phyloP scores from a whole-genome alignment of 2,329 filamentous ascomycete genomes.

The Scedosporium minutisporum region DNA sequence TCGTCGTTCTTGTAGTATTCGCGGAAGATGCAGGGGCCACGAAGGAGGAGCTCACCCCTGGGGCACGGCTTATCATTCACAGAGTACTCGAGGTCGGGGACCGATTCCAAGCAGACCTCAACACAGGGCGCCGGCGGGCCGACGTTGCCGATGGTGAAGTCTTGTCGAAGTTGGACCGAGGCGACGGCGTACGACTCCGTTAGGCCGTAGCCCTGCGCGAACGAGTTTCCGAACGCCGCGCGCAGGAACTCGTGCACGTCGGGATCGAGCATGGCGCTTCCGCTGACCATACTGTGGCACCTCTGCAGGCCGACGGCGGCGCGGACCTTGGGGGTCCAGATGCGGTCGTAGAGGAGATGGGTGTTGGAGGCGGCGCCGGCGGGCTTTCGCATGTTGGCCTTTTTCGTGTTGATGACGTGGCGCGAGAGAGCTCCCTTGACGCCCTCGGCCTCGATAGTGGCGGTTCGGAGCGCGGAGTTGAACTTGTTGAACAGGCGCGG shows the following conservation, averaged over 20 bases:
- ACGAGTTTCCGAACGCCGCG: conserved; percentile 67
- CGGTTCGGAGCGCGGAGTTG: conserved; percentile 68
- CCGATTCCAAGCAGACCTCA: conserved; percentile 75
- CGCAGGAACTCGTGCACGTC: conserved; percentile 82
- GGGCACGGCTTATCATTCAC: conserved; percentile 81
- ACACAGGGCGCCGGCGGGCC: conserved; percentile 57
- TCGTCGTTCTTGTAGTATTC: conserved; percentile 87
- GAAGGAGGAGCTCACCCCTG: conserved; percentile 78
- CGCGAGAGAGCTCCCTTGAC: conserved; percentile 73
- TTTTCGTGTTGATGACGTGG: conserved; percentile 70
- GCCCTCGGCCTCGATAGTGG: conserved; percentile 70
- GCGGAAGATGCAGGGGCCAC: conserved; percentile 69
- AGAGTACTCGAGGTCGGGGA: conserved; percentile 90
- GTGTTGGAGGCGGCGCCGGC: conserved; percentile 66
- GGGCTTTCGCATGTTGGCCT: conserved; percentile 64
- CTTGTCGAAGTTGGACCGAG: conserved; percentile 57
- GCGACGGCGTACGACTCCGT: conserved; percentile 84
- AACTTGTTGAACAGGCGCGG: conserved; percentile 89
- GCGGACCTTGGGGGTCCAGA: conserved; percentile 84
- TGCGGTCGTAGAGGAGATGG: conserved; percentile 70
- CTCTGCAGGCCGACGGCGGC: conserved; percentile 74
- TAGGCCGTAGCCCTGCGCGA: conserved; percentile 84
- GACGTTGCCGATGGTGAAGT: conserved; percentile 72
- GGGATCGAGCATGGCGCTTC: conserved; percentile 84
- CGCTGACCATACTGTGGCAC: conserved; percentile 66